Base-by-base conservation (phyloP, 106 monocot species). In the Agapanthus africanus region DNA sequence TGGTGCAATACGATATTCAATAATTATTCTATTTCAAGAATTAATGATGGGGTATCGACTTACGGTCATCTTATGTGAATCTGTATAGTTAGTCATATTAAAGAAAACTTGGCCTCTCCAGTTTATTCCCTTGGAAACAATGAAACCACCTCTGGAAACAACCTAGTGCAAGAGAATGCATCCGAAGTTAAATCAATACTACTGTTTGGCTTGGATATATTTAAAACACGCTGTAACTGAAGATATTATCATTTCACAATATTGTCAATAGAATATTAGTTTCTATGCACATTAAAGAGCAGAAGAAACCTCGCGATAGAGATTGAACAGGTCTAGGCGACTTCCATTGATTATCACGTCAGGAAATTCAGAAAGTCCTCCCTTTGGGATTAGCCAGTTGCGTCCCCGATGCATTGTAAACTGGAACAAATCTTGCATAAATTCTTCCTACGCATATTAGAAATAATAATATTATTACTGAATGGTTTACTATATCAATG, bases 221-320 rank as follows among this genome's bases (percentile, higher is more conserved):
- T n/a, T n/a, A n/a, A n/a, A n/a, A n/a, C n/a, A n/a, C n/a, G n/a
- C n/a, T n/a, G n/a, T n/a, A n/a, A n/a, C n/a, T n/a, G n/a, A n/a
- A n/a, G n/a, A n/a, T n/a, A n/a, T n/a, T n/a, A n/a, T n/a, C n/a
- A n/a, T n/a, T n/a, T n/a, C n/a, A n/a, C n/a, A n/a, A n/a, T n/a
- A n/a, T n/a, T n/a, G n/a, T n/a, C n/a, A n/a, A n/a, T n/a, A n/a
- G n/a, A n/a, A n/a, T n/a, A n/a, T n/a, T n/a, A n/a, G n/a, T n/a
- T n/a, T n/a, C n/a, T n/a, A n/a, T n/a, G n/a, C n/a, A n/a, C n/a
- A n/a, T n/a, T n/a, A n/a, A n/a, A n/a, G n/a, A n/a, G n/a, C n/a
- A n/a, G n/a, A n/a, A n/a, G n/a, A n/a, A 21, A 88, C 88, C 84
- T 88, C 88, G 81, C 84, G 81, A 51, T 88, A 88, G 66, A 88